Percentiles rank a stretch among this genome's conserved stretches.
phyloP scores from a whole-genome alignment of 2,329 filamentous ascomycete genomes.

The Colletotrichum cordylinicola region DNA sequence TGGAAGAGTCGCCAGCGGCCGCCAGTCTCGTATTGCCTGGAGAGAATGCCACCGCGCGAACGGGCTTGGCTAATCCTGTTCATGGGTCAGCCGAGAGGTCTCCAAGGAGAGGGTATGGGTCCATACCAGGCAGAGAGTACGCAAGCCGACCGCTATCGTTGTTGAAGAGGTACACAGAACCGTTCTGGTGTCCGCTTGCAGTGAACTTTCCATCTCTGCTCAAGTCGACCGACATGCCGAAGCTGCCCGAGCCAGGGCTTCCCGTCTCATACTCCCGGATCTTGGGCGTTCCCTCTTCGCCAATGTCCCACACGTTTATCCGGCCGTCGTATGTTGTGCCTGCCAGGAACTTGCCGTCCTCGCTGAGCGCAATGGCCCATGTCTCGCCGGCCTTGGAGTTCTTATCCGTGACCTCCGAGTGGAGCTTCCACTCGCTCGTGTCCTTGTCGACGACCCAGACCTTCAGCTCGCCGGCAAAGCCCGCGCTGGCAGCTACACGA shows the following conservation, averaged over 20 bases:
- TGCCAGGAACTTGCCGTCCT: constrained; percentile 85
- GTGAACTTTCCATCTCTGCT: constrained; percentile 82
- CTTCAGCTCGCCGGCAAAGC: constrained; percentile 88
- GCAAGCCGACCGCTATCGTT: constrained; percentile 86
- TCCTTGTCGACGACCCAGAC: constrained; percentile 74
- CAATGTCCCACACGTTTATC: constrained; percentile 86
- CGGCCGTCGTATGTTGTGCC: constrained; percentile 86
- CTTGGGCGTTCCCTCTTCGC: constrained; percentile 61
- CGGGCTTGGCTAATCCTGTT: constrained; percentile 81
- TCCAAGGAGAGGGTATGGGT: too few relatives aligned
- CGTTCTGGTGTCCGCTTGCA: constrained; percentile 91
- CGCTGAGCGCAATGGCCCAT: constrained; percentile 88
- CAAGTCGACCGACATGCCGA: constrained; percentile 87
- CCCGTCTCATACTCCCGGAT: constrained; percentile 85
- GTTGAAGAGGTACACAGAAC: constrained; percentile 92
- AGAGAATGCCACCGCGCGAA: constrained; percentile 87
- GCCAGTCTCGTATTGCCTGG: constrained; percentile 85
- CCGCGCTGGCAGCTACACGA: constrained; percentile 77
- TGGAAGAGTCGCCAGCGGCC: constrained; percentile 85
- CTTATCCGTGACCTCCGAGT: constrained; percentile 48
- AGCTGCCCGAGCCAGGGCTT: constrained; percentile 75
- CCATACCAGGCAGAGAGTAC: constrained; percentile 80
- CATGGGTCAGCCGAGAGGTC: neutral
- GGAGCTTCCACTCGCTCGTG: constrained; percentile 58
- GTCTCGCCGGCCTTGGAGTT: constrained; percentile 70